A percentile compares a stretch with the other conserved stretches of the same genome.
phyloP scores from a whole-genome alignment of 345 rosid genomes.

The Bruguiera gymnorhiza region DNA sequence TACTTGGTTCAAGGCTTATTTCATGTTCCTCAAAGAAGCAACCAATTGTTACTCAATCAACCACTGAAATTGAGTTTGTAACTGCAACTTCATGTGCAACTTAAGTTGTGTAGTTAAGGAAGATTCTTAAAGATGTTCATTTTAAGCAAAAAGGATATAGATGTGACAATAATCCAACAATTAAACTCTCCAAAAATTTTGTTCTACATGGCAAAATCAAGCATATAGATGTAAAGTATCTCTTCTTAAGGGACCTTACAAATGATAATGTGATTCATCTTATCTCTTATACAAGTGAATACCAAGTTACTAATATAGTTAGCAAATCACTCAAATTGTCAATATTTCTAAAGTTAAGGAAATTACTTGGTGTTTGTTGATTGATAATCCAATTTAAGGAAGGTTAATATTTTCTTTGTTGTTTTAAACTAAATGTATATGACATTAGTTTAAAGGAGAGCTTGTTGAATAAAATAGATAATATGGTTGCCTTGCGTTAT shows the following conservation, averaged over 20 bases:
- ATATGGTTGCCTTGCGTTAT: no score
- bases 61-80: background rate
- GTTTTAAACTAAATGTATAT: background rate
- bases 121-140: background rate
- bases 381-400: no score
- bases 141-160: background rate
- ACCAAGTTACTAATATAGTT: background rate
- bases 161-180: no score
- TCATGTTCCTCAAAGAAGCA: background rate
- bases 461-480: background rate
- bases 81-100: background rate
- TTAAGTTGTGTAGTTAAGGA: background rate
- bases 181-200: no score
- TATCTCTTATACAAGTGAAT: background rate
- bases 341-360: background rate
- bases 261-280: background rate
- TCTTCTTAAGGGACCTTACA: background rate
- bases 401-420: background rate
- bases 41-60: background rate
- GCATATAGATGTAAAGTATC: background rate
- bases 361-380: background rate
- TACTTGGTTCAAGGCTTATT: background rate
- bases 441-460: background rate
- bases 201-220: background rate
- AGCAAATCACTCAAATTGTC: background rate